Percentiles rank a stretch among this genome's conserved stretches.
These are phyloP conservation scores for Wickerhamomyces sydowiorum DNA, from an alignment of 805 yeast species.

Conservation along the genomic window DNA sequence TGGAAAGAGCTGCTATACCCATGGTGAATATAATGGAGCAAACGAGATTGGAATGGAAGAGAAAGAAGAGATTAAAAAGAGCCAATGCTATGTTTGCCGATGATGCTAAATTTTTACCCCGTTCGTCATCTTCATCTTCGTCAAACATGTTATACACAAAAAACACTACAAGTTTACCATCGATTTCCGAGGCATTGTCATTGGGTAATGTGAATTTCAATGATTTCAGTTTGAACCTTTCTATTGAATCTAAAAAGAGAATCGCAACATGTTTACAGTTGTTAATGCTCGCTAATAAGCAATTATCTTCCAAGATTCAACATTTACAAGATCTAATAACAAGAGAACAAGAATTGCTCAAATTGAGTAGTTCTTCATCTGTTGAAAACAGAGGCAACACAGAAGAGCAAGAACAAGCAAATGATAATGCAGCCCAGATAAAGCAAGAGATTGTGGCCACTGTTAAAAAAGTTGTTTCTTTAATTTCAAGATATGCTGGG, in stretches of 20 bases:
- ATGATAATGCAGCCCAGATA: conserved; percentile 32
- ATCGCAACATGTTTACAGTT: conserved; percentile 75
- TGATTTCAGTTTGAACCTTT: conserved; percentile 32
- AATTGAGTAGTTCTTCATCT: too few species aligned
- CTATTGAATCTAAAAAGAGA: conserved; percentile 70
- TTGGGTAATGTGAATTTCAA: conserved; percentile 29
- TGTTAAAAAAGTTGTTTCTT: conserved; percentile 78
- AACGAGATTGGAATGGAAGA: conserved; percentile 24
- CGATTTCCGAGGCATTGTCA: conserved; percentile 30
- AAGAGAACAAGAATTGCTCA: conserved; percentile 32
- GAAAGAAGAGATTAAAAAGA: conserved; percentile 31
- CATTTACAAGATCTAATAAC: conserved; percentile 53
- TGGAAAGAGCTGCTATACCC: conserved; percentile 50
- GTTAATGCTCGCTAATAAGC: conserved; percentile 74
- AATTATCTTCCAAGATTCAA: conserved; percentile 60
- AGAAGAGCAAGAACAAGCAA: conserved; percentile 6
- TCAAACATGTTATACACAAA: conserved; percentile 8
- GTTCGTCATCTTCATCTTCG: conserved; percentile 1
- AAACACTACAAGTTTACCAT: conserved; percentile 26
- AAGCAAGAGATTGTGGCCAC: conserved; percentile 84
- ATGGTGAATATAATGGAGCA: conserved; percentile 43
- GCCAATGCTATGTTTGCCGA: conserved; percentile 24
- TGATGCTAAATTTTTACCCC: conserved; percentile 8
- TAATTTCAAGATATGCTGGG: conserved; percentile 82
- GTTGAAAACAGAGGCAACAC: conserved; percentile 20